Conservation (phyloP, 495 filamentous ascomycete genomes). For the Lasiosphaeris hirsuta region DNA sequence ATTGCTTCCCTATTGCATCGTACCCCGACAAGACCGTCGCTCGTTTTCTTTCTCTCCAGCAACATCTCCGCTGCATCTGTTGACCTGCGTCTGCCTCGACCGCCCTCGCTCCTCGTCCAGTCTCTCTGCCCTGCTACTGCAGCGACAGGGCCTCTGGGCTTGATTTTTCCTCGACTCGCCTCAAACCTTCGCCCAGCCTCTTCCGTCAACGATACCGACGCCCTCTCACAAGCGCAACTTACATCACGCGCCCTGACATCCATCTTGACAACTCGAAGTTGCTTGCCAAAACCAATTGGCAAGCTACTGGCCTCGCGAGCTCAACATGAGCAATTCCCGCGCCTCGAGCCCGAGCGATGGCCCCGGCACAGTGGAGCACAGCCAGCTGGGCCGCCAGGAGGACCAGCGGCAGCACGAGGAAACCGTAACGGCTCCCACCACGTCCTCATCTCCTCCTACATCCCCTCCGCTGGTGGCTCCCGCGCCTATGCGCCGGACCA, state of each 20-base stretch:
- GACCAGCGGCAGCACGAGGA: not conserved
- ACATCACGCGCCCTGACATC: not conserved
- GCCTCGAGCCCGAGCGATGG: constrained; percentile 5
- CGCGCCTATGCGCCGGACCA: constrained; percentile 14
- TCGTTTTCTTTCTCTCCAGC: constrained; percentile 4
- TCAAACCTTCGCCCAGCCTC: not conserved
- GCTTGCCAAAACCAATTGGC: constrained; percentile 2
- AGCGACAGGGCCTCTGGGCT: not conserved
- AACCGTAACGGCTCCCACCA: not conserved
- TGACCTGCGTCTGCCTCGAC: not conserved
- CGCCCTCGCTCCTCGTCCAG: not conserved
- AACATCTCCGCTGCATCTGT: not conserved
- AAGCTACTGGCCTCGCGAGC: not conserved
- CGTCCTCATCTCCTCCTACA: not conserved
- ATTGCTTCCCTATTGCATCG: no score
- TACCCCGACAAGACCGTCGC: not conserved
- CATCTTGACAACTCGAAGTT: not conserved
- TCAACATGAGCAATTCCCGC: constrained; percentile 13
- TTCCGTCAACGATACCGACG: constrained; percentile 8
- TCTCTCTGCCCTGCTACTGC: not conserved
- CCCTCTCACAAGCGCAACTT: not conserved
- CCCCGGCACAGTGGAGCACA: not conserved
- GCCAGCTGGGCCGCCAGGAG: not conserved
- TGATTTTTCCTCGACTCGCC: constrained; percentile 3
- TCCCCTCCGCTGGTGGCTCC: constrained; percentile 1